phyloP scores from a whole-genome alignment of 306 rosid species.

The Lathyrus aphaca region DNA sequence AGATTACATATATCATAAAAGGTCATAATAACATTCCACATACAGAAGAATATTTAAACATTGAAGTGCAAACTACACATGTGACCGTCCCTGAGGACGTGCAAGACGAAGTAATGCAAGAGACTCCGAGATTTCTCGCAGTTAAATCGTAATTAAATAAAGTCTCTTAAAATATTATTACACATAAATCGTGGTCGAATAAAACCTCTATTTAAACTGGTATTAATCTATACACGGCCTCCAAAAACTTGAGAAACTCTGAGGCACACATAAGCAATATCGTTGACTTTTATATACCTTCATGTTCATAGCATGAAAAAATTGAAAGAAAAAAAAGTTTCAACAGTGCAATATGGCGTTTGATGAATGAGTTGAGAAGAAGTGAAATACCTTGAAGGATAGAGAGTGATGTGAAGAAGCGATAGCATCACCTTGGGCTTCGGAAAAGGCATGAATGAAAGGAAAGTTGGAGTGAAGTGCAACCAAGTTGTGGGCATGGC shows the following conservation, averaged over 20 bases:
- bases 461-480: slow-evolving; percentile 59
- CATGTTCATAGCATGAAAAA: neutral
- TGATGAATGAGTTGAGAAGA: neutral
- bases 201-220: too few relatives aligned
- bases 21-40: slow-evolving; percentile 20
- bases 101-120: too few relatives aligned
- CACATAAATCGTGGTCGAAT: too few relatives aligned
- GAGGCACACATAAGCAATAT: slow-evolving; percentile 1
- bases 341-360: too few relatives aligned
- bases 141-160: too few relatives aligned
- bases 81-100: too few relatives aligned
- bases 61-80: neutral
- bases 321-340: neutral
- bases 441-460: slow-evolving; percentile 70
- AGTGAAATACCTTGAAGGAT: slow-evolving; percentile 12
- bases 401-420: slow-evolving; percentile 57
- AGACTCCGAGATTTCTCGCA: too few relatives aligned
- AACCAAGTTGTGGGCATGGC: slow-evolving; percentile 87
- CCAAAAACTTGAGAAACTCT: too few relatives aligned
- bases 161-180: too few relatives aligned
- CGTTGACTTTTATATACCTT: slow-evolving; percentile 3
- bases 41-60: neutral
- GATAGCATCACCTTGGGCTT: slow-evolving; percentile 70
- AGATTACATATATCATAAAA: slow-evolving; percentile 22
- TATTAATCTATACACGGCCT: too few relatives aligned